Evolutionary conservation across 345 rosid species (phyloP).

Genomic region (Salix arbutifolia): DNA sequence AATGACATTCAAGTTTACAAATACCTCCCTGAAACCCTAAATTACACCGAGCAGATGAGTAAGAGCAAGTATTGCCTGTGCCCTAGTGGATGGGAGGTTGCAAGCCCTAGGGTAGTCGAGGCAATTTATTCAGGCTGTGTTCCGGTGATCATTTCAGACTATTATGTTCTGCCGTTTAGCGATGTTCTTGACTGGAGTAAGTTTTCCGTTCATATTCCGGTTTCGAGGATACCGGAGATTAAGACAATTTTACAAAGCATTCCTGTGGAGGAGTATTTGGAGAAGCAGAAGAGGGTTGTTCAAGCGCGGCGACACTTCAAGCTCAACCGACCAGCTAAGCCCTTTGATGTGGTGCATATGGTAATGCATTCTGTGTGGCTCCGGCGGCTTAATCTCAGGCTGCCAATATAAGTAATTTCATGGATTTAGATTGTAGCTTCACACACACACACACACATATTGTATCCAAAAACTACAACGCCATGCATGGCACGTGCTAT

Average conservation of each 20-base stretch:
- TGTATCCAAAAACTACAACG: too few species aligned
- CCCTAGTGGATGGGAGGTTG: constrained; percentile 64
- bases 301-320: constrained; percentile 41
- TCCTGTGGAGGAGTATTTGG: constrained; percentile 31
- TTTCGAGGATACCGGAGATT: constrained; percentile 33
- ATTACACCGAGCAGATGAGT: constrained; percentile 41
- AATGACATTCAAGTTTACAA: constrained; percentile 42
- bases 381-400: constrained; percentile 45
- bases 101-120: constrained; percentile 49
- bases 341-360: constrained; percentile 51
- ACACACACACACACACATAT: too few species aligned
- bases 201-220: constrained; percentile 40
- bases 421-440: neutral
- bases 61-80: constrained; percentile 57
- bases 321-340: constrained; percentile 49
- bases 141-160: constrained; percentile 40
- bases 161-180: constrained; percentile 42
- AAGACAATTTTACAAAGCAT: constrained; percentile 44
- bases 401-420: neutral
- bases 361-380: constrained; percentile 63
- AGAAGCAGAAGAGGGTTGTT: constrained; percentile 33
- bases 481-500: too few species aligned
- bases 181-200: constrained; percentile 52
- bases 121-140: constrained; percentile 45
- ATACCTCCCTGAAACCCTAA: constrained; percentile 17